Evolutionary conservation across 805 yeast genomes (phyloP).

Genomic region (Priceomyces haplophilus): DNA sequence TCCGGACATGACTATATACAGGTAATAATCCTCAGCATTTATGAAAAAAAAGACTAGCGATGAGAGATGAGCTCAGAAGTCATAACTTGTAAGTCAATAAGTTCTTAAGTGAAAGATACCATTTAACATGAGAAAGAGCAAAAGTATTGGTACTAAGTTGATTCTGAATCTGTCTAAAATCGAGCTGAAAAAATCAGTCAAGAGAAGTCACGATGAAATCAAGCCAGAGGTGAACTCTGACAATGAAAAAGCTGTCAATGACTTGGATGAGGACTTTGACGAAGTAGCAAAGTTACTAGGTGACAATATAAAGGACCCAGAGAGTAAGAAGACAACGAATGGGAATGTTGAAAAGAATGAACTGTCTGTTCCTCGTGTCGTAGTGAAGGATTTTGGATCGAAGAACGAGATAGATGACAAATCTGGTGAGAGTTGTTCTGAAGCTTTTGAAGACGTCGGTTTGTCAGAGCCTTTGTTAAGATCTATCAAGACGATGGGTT

Average conservation of each 20-base stretch:
- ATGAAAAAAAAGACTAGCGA: neutral
- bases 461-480: slow-evolving; percentile 79
- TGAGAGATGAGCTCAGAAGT: slow-evolving; percentile 4
- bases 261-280: slow-evolving; percentile 54
- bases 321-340: slow-evolving; percentile 22
- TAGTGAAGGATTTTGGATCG: neutral
- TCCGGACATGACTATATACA: neutral
- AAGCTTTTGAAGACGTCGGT: slow-evolving; percentile 41
- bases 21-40: neutral
- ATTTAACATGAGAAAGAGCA: neutral
- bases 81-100: neutral
- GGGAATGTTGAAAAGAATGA: slow-evolving; percentile 22
- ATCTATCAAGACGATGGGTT: slow-evolving; percentile 87
- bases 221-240: slow-evolving; percentile 29
- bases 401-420: neutral
- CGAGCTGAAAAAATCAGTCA: slow-evolving; percentile 5
- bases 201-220: slow-evolving; percentile 29
- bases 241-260: slow-evolving; percentile 47
- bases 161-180: neutral
- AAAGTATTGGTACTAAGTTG: neutral
- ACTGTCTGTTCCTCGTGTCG: slow-evolving; percentile 13
- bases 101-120: neutral
- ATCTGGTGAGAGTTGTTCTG: slow-evolving; percentile 12
- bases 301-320: slow-evolving; percentile 41
- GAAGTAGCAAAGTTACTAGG: slow-evolving; percentile 56